Conservation (phyloP, 177 flowering plant species). For the Tripterygium wilfordii region DNA sequence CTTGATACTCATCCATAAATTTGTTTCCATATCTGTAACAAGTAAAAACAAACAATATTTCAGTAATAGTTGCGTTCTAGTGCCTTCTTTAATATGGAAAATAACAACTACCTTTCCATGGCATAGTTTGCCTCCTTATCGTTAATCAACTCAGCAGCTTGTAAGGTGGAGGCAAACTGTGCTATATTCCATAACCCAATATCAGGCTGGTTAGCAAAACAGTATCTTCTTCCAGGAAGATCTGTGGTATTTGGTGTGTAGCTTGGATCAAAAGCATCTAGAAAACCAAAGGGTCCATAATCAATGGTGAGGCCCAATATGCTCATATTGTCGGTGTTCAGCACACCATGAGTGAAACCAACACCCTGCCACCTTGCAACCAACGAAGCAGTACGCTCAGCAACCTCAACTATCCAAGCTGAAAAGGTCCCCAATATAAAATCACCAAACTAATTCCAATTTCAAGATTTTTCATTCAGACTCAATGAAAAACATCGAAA, state of each 20-base stretch:
- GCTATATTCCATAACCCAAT: conserved; percentile 94
- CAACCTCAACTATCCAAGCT: conserved; percentile 98
- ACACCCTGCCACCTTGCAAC: conserved; percentile 97
- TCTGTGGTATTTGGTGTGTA: conserved; percentile 95
- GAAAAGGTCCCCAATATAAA: conserved; percentile 15
- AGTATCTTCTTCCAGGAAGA: conserved; percentile 96
- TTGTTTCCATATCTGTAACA: conserved; percentile 78
- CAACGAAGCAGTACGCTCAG: conserved; percentile 91
- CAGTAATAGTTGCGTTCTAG: not conserved
- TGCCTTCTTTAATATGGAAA: not conserved
- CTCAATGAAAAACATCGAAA: too few species aligned
- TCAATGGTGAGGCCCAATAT: conserved; percentile 93
- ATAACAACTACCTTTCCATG: conserved; percentile 74
- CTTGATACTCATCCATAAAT: conserved; percentile 97
- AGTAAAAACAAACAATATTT: conserved; percentile 1
- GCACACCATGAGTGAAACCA: conserved; percentile 98
- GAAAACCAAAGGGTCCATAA: conserved; percentile 95
- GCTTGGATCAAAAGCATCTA: conserved; percentile 97
- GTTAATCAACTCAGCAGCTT: conserved; percentile 66
- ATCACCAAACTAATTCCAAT: too few species aligned
- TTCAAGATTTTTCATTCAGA: too few species aligned
- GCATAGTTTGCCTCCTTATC: conserved; percentile 88
- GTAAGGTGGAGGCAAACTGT: conserved; percentile 68
- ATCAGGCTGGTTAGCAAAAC: conserved; percentile 97
- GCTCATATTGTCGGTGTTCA: conserved; percentile 98